These are phyloP conservation scores for Pseudogymnoascus sp. DNA, from an alignment of 2,329 filamentous ascomycete genomes.

Conservation along the genomic window DNA sequence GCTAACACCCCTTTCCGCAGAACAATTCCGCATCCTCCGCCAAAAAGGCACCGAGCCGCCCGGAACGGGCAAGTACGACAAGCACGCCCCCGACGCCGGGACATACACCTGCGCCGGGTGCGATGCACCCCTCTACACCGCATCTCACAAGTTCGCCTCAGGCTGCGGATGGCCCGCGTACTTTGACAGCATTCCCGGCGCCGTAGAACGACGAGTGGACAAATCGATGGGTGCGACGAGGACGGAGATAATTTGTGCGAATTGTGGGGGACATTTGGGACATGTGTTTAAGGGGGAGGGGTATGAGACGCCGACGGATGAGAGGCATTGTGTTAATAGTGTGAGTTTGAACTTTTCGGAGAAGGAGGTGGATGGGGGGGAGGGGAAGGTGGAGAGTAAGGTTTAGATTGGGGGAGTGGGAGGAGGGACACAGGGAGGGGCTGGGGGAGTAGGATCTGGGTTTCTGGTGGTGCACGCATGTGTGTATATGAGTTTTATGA, in stretches of 20 bases:
- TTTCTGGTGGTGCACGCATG: neutral
- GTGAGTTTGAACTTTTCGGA: constrained; percentile 72
- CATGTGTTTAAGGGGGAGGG: constrained; percentile 91
- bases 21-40: constrained; percentile 91
- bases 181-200: constrained; percentile 88
- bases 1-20: constrained; percentile 38
- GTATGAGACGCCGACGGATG: constrained; percentile 77
- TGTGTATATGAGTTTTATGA: constrained; percentile 2
- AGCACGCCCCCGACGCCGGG: constrained; percentile 68
- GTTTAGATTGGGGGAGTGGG: constrained; percentile 19
- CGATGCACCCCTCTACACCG: constrained; percentile 81
- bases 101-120: constrained; percentile 86
- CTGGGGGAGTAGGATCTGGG: neutral
- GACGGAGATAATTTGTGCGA: constrained; percentile 89
- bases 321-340: constrained; percentile 95
- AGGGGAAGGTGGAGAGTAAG: constrained; percentile 30
- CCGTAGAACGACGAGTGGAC: constrained; percentile 77
- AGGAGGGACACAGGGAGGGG: neutral
- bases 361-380: constrained; percentile 46
- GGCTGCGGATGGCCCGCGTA: constrained; percentile 98
- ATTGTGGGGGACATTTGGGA: constrained; percentile 86
- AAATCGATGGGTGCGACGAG: constrained; percentile 69
- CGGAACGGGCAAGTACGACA: constrained; percentile 75
- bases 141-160: constrained; percentile 89
- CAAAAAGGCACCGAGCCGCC: constrained; percentile 85